Percentiles rank a stretch among this genome's conserved stretches.
Evolutionary conservation across 805 yeast species (phyloP).

Genomic region (Candida manassasensis): DNA sequence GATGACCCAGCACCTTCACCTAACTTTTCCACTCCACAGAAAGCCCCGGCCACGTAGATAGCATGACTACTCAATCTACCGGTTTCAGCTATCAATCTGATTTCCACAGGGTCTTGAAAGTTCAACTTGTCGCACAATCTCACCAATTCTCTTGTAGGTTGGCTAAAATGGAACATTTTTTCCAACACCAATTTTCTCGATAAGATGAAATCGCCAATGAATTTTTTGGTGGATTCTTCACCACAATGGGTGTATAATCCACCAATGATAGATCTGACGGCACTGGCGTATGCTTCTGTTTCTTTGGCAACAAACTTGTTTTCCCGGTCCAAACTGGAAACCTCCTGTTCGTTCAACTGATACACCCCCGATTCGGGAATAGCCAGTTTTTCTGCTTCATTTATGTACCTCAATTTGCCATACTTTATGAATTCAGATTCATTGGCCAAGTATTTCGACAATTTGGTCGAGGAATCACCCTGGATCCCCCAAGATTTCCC

Average conservation of each 20-base stretch:
- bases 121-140: slow-evolving; percentile 72
- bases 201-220: slow-evolving; percentile 69
- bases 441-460: slow-evolving; percentile 62
- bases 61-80: slow-evolving; percentile 86
- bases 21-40: slow-evolving; percentile 72
- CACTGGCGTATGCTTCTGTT: slow-evolving; percentile 52
- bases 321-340: slow-evolving; percentile 12
- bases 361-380: slow-evolving; percentile 48
- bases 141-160: slow-evolving; percentile 81
- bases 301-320: slow-evolving; percentile 31
- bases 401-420: slow-evolving; percentile 61
- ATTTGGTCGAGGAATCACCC: slow-evolving; percentile 56
- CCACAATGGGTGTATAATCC: slow-evolving; percentile 76
- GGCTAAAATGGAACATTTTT: slow-evolving; percentile 71
- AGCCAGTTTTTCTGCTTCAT: slow-evolving; percentile 23
- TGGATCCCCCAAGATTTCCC: slow-evolving; percentile 90
- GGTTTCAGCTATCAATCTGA: slow-evolving; percentile 82
- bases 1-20: slow-evolving; percentile 96
- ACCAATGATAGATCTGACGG: slow-evolving; percentile 79
- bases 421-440: slow-evolving; percentile 63
- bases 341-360: slow-evolving; percentile 29
- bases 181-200: slow-evolving; percentile 78
- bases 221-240: slow-evolving; percentile 56
- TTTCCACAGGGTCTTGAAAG: slow-evolving; percentile 66
- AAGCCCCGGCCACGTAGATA: slow-evolving; percentile 86